These are phyloP conservation scores for Candida ipomoeae DNA, from an alignment of 805 yeast species.

Conservation along the genomic window DNA sequence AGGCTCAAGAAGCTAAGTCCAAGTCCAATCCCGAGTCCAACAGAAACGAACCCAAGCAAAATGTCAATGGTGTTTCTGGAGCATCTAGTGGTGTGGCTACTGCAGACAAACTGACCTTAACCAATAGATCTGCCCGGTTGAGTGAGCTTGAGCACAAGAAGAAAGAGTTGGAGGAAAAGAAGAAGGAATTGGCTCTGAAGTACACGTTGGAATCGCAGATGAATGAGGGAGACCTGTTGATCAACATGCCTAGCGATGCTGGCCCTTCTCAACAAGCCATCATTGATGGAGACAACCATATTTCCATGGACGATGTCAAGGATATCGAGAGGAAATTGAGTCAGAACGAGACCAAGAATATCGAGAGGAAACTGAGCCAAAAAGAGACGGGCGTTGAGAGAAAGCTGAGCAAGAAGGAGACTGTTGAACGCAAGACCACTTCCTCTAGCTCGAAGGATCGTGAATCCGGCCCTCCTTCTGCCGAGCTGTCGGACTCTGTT, in stretches of 20 bases:
- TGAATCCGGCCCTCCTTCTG: background rate
- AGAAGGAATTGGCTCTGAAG: constrained; percentile 20
- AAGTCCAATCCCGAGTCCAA: too few species aligned
- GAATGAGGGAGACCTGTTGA: constrained; percentile 18
- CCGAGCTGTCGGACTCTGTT: background rate
- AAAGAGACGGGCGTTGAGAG: constrained; percentile 8
- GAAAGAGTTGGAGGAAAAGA: constrained; percentile 16
- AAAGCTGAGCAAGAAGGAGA: constrained; percentile 7
- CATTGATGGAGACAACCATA: constrained; percentile 38
- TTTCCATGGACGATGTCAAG: constrained; percentile 14
- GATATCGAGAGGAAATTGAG: constrained; percentile 11
- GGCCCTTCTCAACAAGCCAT: constrained; percentile 23
- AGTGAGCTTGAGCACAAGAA: constrained; percentile 15
- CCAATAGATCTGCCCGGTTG: constrained; percentile 4
- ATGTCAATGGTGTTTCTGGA: background rate
- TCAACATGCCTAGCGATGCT: constrained; percentile 10
- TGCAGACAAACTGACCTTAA: constrained; percentile 2
- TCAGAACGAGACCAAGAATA: constrained; percentile 4
- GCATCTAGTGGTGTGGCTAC: background rate
- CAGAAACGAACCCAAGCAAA: too few species aligned
- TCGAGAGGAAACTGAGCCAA: constrained; percentile 9
- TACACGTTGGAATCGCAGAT: constrained; percentile 14
- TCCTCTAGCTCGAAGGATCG: background rate
- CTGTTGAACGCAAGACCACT: background rate
- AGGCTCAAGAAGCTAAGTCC: background rate